Evolutionary conservation across 1,284 basidiomycete species (phyloP), one percentile per base, ranked within the genome.

Genomic region (Trichosporon coremiiforme): DNA sequence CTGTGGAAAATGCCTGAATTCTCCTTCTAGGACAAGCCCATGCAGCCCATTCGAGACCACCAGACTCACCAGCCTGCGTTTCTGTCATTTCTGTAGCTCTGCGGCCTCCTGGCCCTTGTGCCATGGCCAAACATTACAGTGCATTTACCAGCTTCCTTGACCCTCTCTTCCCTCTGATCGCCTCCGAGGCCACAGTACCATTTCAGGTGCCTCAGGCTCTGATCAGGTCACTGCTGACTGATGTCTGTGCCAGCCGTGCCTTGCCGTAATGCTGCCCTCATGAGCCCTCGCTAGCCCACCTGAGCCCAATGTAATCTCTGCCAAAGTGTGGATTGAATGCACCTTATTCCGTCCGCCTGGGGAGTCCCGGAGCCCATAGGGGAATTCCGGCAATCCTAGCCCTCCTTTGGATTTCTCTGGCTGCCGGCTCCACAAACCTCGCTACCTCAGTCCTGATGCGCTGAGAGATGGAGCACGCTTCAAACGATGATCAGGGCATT

Each of bases 171-270:
- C 33, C 33, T 35, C 33, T 35, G 33, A 35, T 35, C 33, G 33
- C 33, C 33, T 35, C 25, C 33, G 33, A 35, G 33, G 33, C 7
- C 47, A 22, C 47, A 50, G 47, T 50, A 17, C 47, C 50, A 53
- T 53, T 25, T 53, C 50, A 53, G 50, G 50, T 53, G 20, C 25
- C 25, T 25, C 25, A 25, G 25, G 25, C 25, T 25, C 25, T 25
- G 25, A 25, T 25, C 25, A 25, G 25, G 25, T 25, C 25, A 25
- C 10, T 7, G 22, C n/a, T 22, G 20, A 22, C 50, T 22, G 20
- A 10, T 22, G 50, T 53, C 50, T 53, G 50, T 53, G 50, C 50
- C 50, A 53, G 50, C 50, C 50, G 22, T 20, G 50, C 50, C 50
- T 20, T 53, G 50, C 50, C 50, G n/a, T 45, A 4, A 45, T 45